phyloP scores from a whole-genome alignment of 129 eudicot genomes.

The Tanacetum coccineum region DNA sequence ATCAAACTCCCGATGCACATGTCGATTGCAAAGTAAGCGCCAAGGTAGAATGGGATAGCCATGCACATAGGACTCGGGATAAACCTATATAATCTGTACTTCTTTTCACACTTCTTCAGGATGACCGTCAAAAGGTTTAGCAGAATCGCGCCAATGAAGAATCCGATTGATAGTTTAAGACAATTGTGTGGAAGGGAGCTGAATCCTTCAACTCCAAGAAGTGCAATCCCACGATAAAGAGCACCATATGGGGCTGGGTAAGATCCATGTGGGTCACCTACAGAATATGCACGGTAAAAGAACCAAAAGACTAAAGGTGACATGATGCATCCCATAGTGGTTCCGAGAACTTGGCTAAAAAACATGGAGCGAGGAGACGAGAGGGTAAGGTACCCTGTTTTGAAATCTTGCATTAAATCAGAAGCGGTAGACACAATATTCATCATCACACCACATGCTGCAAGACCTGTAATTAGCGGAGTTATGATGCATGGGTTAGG shows the following conservation, averaged over 20 bases:
- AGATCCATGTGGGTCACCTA: slow-evolving; percentile 47
- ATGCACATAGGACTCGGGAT: slow-evolving; percentile 69
- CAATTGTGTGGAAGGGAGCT: slow-evolving; percentile 56
- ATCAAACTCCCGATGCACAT: slow-evolving; percentile 74
- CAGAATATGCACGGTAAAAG: slow-evolving; percentile 51
- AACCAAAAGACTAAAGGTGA: slow-evolving; percentile 67
- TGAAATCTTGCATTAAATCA: slow-evolving; percentile 64
- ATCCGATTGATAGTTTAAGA: slow-evolving; percentile 32
- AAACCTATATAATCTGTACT: slow-evolving; percentile 39
- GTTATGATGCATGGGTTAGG: too few relatives aligned
- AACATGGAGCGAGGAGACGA: slow-evolving; percentile 77
- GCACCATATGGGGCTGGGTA: slow-evolving; percentile 67
- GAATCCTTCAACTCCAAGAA: slow-evolving; percentile 61
- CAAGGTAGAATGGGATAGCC: slow-evolving; percentile 79
- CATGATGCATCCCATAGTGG: slow-evolving; percentile 58
- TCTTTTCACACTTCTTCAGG: slow-evolving; percentile 37
- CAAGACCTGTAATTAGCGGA: slow-evolving; percentile 44
- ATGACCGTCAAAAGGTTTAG: slow-evolving; percentile 27
- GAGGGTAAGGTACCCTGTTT: slow-evolving; percentile 62
- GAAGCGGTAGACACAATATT: slow-evolving; percentile 59
- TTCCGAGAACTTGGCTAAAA: slow-evolving; percentile 62
- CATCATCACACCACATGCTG: slow-evolving; percentile 78
- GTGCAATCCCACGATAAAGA: slow-evolving; percentile 54
- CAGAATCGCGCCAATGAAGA: slow-evolving; percentile 30
- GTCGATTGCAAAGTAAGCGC: slow-evolving; percentile 62